Percentiles rank a stretch among this genome's conserved stretches.
Evolutionary conservation across 1,139 yeast species (phyloP).

Genomic region (Debaryomyces fabryi): DNA sequence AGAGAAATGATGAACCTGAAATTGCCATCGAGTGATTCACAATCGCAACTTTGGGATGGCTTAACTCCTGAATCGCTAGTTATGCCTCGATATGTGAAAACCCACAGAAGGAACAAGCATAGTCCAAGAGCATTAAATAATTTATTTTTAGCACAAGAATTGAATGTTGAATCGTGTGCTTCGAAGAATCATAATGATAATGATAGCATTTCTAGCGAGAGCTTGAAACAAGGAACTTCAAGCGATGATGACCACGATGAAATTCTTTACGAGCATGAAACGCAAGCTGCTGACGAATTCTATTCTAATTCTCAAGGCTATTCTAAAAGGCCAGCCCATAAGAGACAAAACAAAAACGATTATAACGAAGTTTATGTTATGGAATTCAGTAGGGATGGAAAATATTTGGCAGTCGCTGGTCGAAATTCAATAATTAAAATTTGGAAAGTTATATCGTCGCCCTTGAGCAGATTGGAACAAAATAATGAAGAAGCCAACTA

Average conservation of each 20-base stretch:
- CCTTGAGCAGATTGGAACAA: constrained; percentile 57
- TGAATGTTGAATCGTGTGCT: constrained; percentile 31
- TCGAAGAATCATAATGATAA: constrained; percentile 12
- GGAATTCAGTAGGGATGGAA: constrained; percentile 79
- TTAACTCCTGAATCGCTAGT: constrained; percentile 42
- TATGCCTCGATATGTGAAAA: constrained; percentile 58
- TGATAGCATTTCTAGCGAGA: constrained; percentile 11
- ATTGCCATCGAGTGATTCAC: background rate
- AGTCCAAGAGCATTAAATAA: constrained; percentile 53
- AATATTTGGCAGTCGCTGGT: constrained; percentile 82
- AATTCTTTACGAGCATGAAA: constrained; percentile 1
- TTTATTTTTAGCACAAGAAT: constrained; percentile 80
- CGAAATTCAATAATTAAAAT: constrained; percentile 66
- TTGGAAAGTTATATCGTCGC: constrained; percentile 80
- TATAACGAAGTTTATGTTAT: constrained; percentile 66
- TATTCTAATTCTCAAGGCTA: constrained; percentile 2
- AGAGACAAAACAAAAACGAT: constrained; percentile 12
- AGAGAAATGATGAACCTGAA: background rate
- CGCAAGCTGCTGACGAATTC: background rate
- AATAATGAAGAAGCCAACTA: constrained; percentile 22
- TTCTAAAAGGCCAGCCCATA: constrained; percentile 4
- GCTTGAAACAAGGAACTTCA: background rate
- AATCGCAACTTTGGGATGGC: constrained; percentile 28
- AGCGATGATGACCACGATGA: constrained; percentile 9
- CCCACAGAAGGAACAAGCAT: constrained; percentile 45